These are phyloP conservation scores for Sutorius australiensis DNA, from an alignment of 768 basidiomycete genomes.

Conservation along the genomic window DNA sequence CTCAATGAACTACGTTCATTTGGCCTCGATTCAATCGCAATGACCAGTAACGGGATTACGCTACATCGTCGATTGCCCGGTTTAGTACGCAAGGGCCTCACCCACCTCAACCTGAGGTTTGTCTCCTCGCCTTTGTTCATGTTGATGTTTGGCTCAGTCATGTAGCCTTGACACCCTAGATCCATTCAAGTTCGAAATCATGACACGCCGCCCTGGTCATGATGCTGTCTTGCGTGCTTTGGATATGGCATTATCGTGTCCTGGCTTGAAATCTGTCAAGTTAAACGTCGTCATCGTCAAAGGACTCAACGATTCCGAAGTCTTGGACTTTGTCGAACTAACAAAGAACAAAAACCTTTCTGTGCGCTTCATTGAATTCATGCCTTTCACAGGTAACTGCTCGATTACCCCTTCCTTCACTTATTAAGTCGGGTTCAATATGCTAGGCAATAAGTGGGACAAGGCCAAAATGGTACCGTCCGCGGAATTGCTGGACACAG, in stretches of 20 bases:
- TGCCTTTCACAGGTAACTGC: conserved; percentile 80
- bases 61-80: conserved; percentile 69
- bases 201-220: conserved; percentile 76
- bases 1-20: conserved; percentile 56
- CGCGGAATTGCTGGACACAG: conserved; percentile 50
- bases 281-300: conserved; percentile 82
- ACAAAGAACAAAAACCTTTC: conserved; percentile 60
- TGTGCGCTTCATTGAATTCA: conserved; percentile 89
- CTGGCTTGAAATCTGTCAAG: conserved; percentile 60
- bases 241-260: conserved; percentile 53
- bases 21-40: conserved; percentile 72
- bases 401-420: background rate
- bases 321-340: conserved; percentile 74
- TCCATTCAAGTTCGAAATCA: conserved; percentile 83
- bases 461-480: conserved; percentile 80
- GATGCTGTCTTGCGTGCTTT: conserved; percentile 69
- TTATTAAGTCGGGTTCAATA: conserved; percentile 3
- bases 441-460: conserved; percentile 80
- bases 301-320: conserved; percentile 77
- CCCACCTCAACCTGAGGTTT: conserved; percentile 69
- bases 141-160: conserved; percentile 2
- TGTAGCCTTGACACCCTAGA: conserved; percentile 78
- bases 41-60: conserved; percentile 82
- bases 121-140: conserved; percentile 1
- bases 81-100: conserved; percentile 67